Conservation (phyloP, 352 stramenopile genomes). For the Phytophthora tentaculata region DNA sequence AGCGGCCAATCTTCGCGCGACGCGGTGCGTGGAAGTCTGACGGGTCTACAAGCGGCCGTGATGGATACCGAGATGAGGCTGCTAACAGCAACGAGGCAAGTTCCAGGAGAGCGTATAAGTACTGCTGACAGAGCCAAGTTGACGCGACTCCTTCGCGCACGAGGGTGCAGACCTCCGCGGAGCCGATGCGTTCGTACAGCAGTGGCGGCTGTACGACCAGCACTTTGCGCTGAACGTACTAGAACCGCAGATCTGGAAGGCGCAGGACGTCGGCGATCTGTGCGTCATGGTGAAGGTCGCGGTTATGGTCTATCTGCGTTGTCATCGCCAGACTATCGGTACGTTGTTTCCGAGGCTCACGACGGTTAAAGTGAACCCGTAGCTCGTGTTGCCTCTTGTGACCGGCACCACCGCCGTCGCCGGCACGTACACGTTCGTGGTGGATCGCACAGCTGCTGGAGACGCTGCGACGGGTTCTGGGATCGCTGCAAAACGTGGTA, state of each 20-base stretch:
- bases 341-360: slow-evolving; percentile 40
- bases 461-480: slow-evolving; percentile 35
- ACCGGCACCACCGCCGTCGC: slow-evolving; percentile 27
- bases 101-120: too few relatives aligned
- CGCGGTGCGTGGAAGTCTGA: too few relatives aligned
- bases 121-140: too few relatives aligned
- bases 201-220: slow-evolving; percentile 38
- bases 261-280: slow-evolving; percentile 23
- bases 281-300: slow-evolving; percentile 36
- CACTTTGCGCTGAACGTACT: slow-evolving; percentile 31
- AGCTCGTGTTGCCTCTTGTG: slow-evolving; percentile 27
- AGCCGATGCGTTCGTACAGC: slow-evolving; percentile 36
- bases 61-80: too few relatives aligned
- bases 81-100: too few relatives aligned
- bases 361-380: slow-evolving; percentile 14
- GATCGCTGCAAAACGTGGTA: slow-evolving; percentile 30
- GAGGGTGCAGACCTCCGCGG: slow-evolving; percentile 24
- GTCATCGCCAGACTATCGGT: slow-evolving; percentile 31
- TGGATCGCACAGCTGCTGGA: slow-evolving; percentile 41
- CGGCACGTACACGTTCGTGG: slow-evolving; percentile 36
- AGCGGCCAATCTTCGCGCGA: too few relatives aligned
- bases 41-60: too few relatives aligned
- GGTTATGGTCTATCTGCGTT: slow-evolving; percentile 40
- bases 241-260: slow-evolving; percentile 34
- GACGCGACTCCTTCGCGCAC: too few relatives aligned